Base-by-base conservation (phyloP, 768 basidiomycete genomes). In the Tricholoma bakamatsutake region DNA sequence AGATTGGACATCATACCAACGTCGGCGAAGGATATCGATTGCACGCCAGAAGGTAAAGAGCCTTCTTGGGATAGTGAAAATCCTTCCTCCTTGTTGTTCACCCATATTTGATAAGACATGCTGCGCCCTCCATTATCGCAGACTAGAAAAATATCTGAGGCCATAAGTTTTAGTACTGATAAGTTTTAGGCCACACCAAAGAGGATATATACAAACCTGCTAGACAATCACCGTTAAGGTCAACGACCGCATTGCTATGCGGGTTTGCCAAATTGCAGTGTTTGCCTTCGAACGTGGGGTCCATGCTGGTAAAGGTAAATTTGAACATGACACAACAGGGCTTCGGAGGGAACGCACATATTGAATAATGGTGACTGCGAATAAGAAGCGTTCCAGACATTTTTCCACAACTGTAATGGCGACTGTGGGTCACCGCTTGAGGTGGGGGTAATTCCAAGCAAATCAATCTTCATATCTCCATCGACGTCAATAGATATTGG, bases 191-290 rank as follows among this genome's bases (percentile, higher is more conserved):
- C 56, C 47, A n/a, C 15, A 2, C 15, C 5, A 24, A 33, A 18
- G 13, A 21, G 40, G 33, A 48, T 17, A 11, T 15, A 31, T 15
- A 31, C 9, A 17, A 57, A 88, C 93, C 93, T 59, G 95, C 93
- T 3, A 97, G 77, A 68, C 97, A 98, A 68, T 99, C 97, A 11
- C 97, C 97, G 58, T 98, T 83, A 37, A 99, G 73, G 64, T 99
- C 97, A 4, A 98, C 81, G 15, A 94, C 88, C 0, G 94, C 95
- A 69, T 95, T 97, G 66, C 90, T 93, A 66, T 98, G 97, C 5
- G 96, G 95, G 59, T 87, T 85, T 10, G 90, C 81, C n/a, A 93
- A 68, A 9, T 72, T 78, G 70, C 97, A 99, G 42, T 84, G 83
- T 28, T 76, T 61, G 12, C 81, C 85, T 18, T 76, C 68, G 61